Evolutionary conservation across 495 filamentous ascomycete species (phyloP).

Genomic region (Collariella sp.): DNA sequence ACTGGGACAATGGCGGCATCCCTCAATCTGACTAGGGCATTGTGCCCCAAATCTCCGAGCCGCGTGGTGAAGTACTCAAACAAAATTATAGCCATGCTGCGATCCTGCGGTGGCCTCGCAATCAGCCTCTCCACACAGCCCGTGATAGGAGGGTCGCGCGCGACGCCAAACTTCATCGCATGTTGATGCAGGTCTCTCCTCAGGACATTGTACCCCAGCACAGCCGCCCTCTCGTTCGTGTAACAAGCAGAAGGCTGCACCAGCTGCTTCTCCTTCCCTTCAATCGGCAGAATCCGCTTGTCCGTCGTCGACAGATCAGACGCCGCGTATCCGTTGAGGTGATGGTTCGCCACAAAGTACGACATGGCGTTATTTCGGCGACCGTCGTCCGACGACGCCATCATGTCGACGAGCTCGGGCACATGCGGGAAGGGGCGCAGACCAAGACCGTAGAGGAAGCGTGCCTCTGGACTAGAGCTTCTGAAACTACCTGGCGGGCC

Average conservation of each 20-base stretch:
- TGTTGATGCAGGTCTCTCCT: slow-evolving; percentile 62
- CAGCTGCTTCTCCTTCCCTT: slow-evolving; percentile 52
- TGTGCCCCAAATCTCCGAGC: slow-evolving; percentile 58
- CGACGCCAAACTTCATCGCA: slow-evolving; percentile 73
- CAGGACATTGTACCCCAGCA: slow-evolving; percentile 74
- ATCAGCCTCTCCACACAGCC: slow-evolving; percentile 65
- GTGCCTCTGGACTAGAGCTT: slow-evolving; percentile 55
- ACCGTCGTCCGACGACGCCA: slow-evolving; percentile 53
- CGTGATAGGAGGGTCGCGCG: slow-evolving; percentile 63
- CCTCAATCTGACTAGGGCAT: slow-evolving; percentile 49
- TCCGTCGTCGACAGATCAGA: slow-evolving; percentile 49
- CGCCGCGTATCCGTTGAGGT: slow-evolving; percentile 60
- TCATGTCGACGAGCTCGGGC: slow-evolving; percentile 63
- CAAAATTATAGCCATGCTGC: slow-evolving; percentile 53
- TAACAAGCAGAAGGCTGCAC: slow-evolving; percentile 72
- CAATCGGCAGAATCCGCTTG: slow-evolving; percentile 63
- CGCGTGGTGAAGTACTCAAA: slow-evolving; percentile 80
- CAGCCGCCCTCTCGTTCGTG: slow-evolving; percentile 62
- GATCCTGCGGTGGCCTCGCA: slow-evolving; percentile 56
- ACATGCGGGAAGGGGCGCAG: slow-evolving; percentile 60
- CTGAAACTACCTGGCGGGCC: slow-evolving; percentile 54
- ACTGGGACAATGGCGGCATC: slow-evolving; percentile 66
- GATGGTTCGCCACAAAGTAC: slow-evolving; percentile 77
- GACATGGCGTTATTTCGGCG: slow-evolving; percentile 58
- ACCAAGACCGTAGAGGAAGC: slow-evolving; percentile 63